These are phyloP conservation scores for Sanghuangporus weigelae DNA, from an alignment of 1,284 basidiomycete species.

Conservation along the genomic window DNA sequence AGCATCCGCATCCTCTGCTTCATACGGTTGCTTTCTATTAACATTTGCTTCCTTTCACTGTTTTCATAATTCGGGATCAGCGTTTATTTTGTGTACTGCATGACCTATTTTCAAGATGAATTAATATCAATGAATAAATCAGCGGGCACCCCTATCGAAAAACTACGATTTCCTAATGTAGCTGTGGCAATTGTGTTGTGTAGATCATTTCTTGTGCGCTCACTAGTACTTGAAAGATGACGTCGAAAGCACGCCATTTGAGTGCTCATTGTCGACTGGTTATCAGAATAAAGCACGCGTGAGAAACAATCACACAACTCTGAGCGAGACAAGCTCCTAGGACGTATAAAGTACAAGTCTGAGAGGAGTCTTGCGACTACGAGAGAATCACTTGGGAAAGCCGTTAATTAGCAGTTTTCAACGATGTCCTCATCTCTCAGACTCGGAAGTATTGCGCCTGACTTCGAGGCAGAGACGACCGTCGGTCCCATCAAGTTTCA, in stretches of 20 bases:
- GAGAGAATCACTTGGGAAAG: not conserved
- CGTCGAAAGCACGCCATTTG: conserved; percentile 12
- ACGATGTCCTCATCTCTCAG: conserved; percentile 38
- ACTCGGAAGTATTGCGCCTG: conserved; percentile 74
- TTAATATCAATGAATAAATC: not conserved
- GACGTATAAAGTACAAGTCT: conserved; percentile 1
- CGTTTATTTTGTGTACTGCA: not conserved
- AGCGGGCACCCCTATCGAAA: not conserved
- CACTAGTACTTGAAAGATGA: not conserved
- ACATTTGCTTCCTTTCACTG: conserved; percentile 17
- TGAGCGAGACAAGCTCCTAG: not conserved
- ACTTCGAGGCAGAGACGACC: conserved; percentile 83
- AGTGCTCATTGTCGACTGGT: not conserved
- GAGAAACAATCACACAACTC: conserved; percentile 13
- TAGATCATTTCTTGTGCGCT: not conserved
- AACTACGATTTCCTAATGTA: not conserved
- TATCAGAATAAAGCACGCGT: conserved; percentile 9
- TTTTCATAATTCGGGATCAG: not conserved
- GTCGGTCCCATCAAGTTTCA: conserved; percentile 81
- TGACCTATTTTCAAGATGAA: not conserved
- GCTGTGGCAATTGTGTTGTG: too few relatives aligned
- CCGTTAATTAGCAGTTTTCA: not conserved
- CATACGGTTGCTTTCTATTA: conserved; percentile 91
- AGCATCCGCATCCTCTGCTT: conserved; percentile 87
- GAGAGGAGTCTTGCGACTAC: not conserved